Base-by-base conservation (phyloP, 768 basidiomycete genomes). In the Boletus sensibilis region DNA sequence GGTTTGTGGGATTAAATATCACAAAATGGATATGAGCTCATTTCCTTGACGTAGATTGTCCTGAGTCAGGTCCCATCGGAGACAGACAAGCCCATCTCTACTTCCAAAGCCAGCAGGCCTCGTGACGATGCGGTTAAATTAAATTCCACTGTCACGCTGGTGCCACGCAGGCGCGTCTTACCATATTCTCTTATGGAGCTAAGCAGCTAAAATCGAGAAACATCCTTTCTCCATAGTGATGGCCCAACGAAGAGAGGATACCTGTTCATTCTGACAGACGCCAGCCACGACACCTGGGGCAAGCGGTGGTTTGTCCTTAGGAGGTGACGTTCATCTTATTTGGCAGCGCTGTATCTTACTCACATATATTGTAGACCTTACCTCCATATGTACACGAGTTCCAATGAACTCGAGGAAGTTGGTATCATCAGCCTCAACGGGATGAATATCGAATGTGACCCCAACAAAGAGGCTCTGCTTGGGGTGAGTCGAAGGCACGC, bases 231-330 rank as follows among this genome's bases (percentile, higher is more conserved):
- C 20, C 45, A 2, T 60, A 96, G 94, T 61, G 89, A 94, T 67
- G 82, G 81, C 16, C 82, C 86, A 4, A 90, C 91, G 9, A 95
- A 94, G 80, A 88, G 86, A 68, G 96, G 96, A 11, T 76, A 88
- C 66, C 75, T 98, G 49, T 74, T 87, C 75, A 80, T 95, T 58
- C 79, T 98, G 62, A 82, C 79, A 27, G 87, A 98, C 68, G 91
- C 94, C 12, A 83, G 81, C 41, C 84, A 83, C 64, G 84, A 93
- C 65, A 70, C 76, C 31, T 99, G 97, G 97, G 83, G 84, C 64
- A 84, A 81, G 67, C 78, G 86, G 53, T 94, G 90, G 86, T 94
- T 94, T 69, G 90, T 94, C 16, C 78, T 98, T 11, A 83, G 86
- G 69, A 83, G 94, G 94, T 94, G 63, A 58, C 64, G 43, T 49